Evolutionary conservation across 2,329 filamentous ascomycete species (phyloP).

Genomic region (Beauveria varroae): DNA sequence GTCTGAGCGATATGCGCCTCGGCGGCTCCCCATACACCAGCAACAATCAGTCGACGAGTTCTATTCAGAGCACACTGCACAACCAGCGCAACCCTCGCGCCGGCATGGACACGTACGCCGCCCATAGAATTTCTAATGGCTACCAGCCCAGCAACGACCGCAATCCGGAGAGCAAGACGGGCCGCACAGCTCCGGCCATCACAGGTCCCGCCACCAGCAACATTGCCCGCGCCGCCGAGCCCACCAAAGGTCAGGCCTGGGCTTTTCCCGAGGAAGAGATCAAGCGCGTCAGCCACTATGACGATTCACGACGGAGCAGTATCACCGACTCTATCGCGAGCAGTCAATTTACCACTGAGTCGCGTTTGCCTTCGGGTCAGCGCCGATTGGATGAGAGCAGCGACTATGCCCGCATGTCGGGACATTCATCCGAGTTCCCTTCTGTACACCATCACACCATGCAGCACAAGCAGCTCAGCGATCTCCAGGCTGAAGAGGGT

Average conservation of each 20-base stretch:
- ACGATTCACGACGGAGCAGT: slow-evolving; percentile 66
- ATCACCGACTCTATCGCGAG: slow-evolving; percentile 71
- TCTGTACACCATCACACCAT: slow-evolving; percentile 66
- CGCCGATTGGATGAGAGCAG: slow-evolving; percentile 60
- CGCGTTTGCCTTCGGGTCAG: slow-evolving; percentile 63
- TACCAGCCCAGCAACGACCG: slow-evolving; percentile 55
- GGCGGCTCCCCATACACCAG: slow-evolving; percentile 63
- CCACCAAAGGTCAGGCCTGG: slow-evolving; percentile 77
- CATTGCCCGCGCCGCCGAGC: slow-evolving; percentile 65
- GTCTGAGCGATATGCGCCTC: slow-evolving; percentile 62
- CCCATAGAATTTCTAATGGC: slow-evolving; percentile 56
- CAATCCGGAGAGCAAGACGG: slow-evolving; percentile 47
- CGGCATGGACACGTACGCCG: slow-evolving; percentile 43
- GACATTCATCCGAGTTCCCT: slow-evolving; percentile 47
- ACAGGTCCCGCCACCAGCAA: slow-evolving; percentile 59
- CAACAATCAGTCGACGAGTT: slow-evolving; percentile 69
- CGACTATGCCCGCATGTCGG: slow-evolving; percentile 41
- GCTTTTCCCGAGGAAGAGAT: slow-evolving; percentile 72
- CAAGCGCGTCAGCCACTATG: slow-evolving; percentile 42
- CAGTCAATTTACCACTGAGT: slow-evolving; percentile 71
- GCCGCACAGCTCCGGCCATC: slow-evolving; percentile 66
- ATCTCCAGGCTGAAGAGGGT: slow-evolving; percentile 54
- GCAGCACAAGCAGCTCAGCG: slow-evolving; percentile 64
- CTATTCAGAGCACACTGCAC: slow-evolving; percentile 63
- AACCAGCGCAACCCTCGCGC: slow-evolving; percentile 55